Evolutionary conservation across 1,139 yeast species (phyloP), one percentile per base, ranked within the genome.

Genomic region (Saccharomyces uvarum): DNA sequence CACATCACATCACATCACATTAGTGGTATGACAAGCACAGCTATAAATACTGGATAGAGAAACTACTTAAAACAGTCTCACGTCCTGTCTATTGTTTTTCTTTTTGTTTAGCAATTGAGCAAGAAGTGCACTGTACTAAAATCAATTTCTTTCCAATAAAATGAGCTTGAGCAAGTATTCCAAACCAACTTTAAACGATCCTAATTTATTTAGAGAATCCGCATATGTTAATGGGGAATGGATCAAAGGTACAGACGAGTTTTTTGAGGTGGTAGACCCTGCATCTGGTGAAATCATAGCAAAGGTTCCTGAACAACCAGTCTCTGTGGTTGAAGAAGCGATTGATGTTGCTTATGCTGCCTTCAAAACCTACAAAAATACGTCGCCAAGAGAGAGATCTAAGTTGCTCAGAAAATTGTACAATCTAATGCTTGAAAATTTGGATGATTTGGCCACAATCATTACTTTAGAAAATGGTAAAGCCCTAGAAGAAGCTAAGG

Each of bases 401-500:
- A 72, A 73, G 51, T 76, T 86, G 80, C 77, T 88, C 61, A 77
- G 85, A 62, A 82, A 79, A 51, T 73, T 89, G 75, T 80, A 80
- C 68, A 73, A 77, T 38, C 74, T 86, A 54, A 80, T 87, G 78
- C 70, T 78, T 32, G 86, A 82, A 56, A 83, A 88, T 68, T 74
- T 74, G 52, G 86, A 84, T 13, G 97, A 89, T 69, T 77, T 89
- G 60, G 96, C 91, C 16, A 80, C 79, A 61, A 71, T 89, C 54
- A 75, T 87, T 51, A 81, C 90, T 5, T 77, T 85, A 75, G 97
- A 89, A 70, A 89, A 89, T 69, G 97, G 97, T 58, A 89, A 89
- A 71, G 83, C 95, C 1, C 72, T 82, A 52, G 75, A 82, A 14
- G 96, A 89, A 69, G 86, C 95, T 13, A 69, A 75, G 47, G 95